phyloP scores from a whole-genome alignment of 495 filamentous ascomycete genomes.

The Neurospora hispaniola region DNA sequence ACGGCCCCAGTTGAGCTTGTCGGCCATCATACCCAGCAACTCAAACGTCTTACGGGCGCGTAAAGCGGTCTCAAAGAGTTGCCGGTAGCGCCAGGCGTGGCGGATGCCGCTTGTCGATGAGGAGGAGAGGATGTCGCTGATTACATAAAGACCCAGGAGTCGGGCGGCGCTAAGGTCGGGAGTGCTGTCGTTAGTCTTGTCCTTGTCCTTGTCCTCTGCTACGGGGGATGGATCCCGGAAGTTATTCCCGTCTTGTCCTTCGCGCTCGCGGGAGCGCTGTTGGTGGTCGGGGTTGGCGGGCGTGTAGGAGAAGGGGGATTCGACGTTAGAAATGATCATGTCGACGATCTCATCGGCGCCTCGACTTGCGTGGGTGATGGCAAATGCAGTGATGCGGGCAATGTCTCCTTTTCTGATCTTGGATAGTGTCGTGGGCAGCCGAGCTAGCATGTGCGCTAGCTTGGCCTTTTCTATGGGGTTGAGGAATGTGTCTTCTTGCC shows the following conservation, averaged over 20 bases:
- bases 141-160: conserved; percentile 72
- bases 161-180: conserved; percentile 61
- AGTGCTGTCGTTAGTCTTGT: conserved; percentile 22
- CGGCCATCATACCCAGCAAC: conserved; percentile 65
- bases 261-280: conserved; percentile 32
- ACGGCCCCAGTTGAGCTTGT: conserved; percentile 69
- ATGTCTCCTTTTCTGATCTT: conserved; percentile 78
- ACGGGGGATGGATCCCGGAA: conserved; percentile 25
- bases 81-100: conserved; percentile 84
- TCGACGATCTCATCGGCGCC: conserved; percentile 84
- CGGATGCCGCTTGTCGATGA: conserved; percentile 74
- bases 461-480: conserved; percentile 78
- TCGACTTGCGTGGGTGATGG: conserved; percentile 67
- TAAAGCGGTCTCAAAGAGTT: conserved; percentile 71
- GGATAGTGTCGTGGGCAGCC: conserved; percentile 66
- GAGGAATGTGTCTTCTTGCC: conserved; percentile 62
- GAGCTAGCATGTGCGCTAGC: conserved; percentile 65
- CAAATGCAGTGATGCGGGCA: conserved; percentile 77
- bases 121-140: conserved; percentile 81
- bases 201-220: conserved; percentile 25
- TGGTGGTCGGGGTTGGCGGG: conserved; percentile 37
- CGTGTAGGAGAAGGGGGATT: conserved; percentile 59
- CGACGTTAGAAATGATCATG: conserved; percentile 72
- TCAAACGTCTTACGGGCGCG: conserved; percentile 66
- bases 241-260: conserved; percentile 17